Percentiles rank a stretch among this genome's conserved stretches.
phyloP scores from a whole-genome alignment of 169 alveolate species.

The Plasmodium fragile region DNA sequence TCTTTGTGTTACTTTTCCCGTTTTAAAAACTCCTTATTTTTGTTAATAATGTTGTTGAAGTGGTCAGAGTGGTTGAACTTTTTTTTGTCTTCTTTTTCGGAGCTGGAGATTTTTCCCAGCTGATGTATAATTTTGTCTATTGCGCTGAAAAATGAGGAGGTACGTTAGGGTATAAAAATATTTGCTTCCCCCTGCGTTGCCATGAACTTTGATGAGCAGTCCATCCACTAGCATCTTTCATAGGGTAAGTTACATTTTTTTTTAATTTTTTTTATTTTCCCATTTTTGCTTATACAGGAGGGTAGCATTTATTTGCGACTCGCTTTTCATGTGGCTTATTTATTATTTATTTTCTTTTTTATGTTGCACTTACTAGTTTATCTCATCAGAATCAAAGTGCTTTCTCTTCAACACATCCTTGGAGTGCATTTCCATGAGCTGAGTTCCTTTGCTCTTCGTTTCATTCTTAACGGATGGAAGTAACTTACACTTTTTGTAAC shows the following conservation, averaged over 20 bases:
- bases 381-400: conserved; percentile 21
- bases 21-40: conserved; percentile 46
- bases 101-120: conserved; percentile 14
- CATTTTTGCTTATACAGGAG: not conserved
- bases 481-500: conserved; percentile 22
- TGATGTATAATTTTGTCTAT: conserved; percentile 62
- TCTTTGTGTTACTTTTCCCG: conserved; percentile 32
- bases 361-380: conserved; percentile 35
- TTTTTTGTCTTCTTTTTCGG: not conserved
- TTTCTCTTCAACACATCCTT: not conserved
- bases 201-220: not conserved
- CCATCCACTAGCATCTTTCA: not conserved
- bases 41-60: conserved; percentile 39
- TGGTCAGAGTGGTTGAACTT: conserved; percentile 22
- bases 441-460: not conserved
- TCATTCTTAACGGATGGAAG: conserved; percentile 18
- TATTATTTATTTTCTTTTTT: not conserved
- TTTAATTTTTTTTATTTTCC: not conserved
- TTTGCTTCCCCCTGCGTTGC: not conserved
- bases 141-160: conserved; percentile 5
- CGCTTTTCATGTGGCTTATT: not conserved
- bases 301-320: not conserved
- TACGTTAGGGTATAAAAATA: not conserved
- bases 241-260: not conserved
- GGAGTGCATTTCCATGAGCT: not conserved